phyloP scores from a whole-genome alignment of 345 rosid genomes.

The Laguncularia racemosa region DNA sequence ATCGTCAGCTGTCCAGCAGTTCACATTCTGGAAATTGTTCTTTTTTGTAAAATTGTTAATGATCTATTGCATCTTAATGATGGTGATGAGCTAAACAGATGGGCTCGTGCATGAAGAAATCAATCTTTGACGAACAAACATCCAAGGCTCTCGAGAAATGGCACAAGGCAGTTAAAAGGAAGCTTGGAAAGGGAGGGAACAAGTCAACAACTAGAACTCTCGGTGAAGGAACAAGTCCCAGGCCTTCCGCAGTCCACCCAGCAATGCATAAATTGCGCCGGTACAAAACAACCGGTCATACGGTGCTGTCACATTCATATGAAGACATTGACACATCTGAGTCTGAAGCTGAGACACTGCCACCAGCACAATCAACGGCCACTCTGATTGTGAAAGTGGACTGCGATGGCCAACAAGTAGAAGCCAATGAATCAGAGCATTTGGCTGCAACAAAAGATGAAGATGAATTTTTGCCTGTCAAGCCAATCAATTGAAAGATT shows the following conservation, averaged over 20 bases:
- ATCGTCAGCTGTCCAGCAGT: too few species aligned
- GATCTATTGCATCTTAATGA: too few species aligned
- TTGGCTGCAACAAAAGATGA: conserved; percentile 22
- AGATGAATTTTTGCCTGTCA: conserved; percentile 61
- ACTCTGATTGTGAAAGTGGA: conserved; percentile 35
- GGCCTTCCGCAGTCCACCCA: conserved; percentile 15
- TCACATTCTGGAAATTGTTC: too few species aligned
- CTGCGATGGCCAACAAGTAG: conserved; percentile 17
- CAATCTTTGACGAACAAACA: conserved; percentile 90
- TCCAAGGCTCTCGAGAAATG: conserved; percentile 87
- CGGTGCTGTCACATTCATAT: conserved; percentile 27
- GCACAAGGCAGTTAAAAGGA: conserved; percentile 75
- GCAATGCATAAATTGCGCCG: conserved; percentile 46
- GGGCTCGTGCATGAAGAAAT: conserved; percentile 86
- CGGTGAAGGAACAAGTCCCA: conserved; percentile 45
- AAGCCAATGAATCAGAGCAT: conserved; percentile 20
- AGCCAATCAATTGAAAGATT: conserved; percentile 31
- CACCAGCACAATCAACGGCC: conserved; percentile 28
- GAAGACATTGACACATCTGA: conserved; percentile 54
- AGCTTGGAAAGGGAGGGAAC: conserved; percentile 43
- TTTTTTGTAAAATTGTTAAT: too few species aligned
- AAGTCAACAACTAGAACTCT: conserved; percentile 32
- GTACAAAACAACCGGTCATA: conserved; percentile 75
- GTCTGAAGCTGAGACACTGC: conserved; percentile 48
- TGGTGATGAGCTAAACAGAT: conserved; percentile 32